Percentiles rank a stretch among this genome's conserved stretches.
Evolutionary conservation across 768 basidiomycete species (phyloP).

Genomic region (Amanita pallidorosea): DNA sequence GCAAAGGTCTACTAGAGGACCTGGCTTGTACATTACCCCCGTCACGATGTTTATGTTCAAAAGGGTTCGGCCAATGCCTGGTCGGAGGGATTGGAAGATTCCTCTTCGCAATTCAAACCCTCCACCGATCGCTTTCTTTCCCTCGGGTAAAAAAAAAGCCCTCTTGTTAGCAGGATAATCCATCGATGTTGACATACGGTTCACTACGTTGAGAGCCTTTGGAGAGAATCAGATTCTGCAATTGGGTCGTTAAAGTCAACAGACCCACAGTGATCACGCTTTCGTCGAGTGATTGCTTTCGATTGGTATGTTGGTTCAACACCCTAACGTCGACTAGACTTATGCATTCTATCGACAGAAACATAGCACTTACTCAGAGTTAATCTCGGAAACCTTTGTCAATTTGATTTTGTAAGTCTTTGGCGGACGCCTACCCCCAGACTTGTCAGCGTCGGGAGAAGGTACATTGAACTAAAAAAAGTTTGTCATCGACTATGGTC

Average conservation of each 20-base stretch:
- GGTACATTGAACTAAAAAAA: conserved; percentile 49
- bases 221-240: neutral
- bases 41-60: conserved; percentile 74
- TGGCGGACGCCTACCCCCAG: conserved; percentile 30
- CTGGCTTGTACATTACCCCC: conserved; percentile 63
- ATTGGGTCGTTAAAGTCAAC: neutral
- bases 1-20: conserved; percentile 46
- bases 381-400: conserved; percentile 45
- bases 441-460: conserved; percentile 27
- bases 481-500: neutral
- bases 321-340: conserved; percentile 27
- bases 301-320: conserved; percentile 47
- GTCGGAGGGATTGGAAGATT: conserved; percentile 72
- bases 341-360: neutral
- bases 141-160: conserved; percentile 57
- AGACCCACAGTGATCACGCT: conserved; percentile 43
- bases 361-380: conserved; percentile 23
- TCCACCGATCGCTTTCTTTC: conserved; percentile 38
- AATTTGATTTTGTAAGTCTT: conserved; percentile 62
- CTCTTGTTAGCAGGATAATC: conserved; percentile 62
- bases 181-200: conserved; percentile 63
- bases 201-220: conserved; percentile 63
- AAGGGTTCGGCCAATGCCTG: conserved; percentile 49
- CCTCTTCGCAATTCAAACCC: conserved; percentile 72
- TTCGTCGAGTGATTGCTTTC: conserved; percentile 59